Evolutionary conservation across 1,284 basidiomycete genomes (phyloP).

Genomic region (Cutaneotrichosporon dermatis): DNA sequence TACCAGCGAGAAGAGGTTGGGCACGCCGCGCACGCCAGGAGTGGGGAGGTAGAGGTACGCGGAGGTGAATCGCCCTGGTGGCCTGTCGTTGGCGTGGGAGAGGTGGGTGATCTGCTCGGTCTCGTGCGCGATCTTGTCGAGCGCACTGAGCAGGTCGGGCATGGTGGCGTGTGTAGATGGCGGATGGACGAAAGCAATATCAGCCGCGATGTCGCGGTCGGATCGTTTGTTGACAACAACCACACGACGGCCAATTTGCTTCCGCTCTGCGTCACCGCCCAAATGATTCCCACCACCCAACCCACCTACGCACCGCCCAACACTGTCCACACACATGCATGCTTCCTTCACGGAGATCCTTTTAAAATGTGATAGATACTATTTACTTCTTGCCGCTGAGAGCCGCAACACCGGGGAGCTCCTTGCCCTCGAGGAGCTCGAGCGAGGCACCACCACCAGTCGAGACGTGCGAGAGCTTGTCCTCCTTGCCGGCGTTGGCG

Average conservation of each 20-base stretch:
- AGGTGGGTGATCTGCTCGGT: conserved; percentile 34
- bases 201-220: too few species aligned
- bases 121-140: conserved; percentile 33
- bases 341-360: neutral
- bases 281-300: too few species aligned
- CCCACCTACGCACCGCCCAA: too few species aligned
- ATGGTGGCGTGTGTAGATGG: conserved; percentile 15
- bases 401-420: conserved; percentile 78
- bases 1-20: conserved; percentile 33
- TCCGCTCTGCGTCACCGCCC: too few species aligned
- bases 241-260: too few species aligned
- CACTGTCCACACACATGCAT: too few species aligned
- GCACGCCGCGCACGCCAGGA: neutral
- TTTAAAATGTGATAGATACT: neutral
- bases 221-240: conserved; percentile 16
- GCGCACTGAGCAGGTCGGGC: conserved; percentile 39
- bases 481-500: conserved; percentile 74
- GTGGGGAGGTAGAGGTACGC: conserved; percentile 33
- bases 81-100: conserved; percentile 27
- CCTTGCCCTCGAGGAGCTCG: conserved; percentile 95
- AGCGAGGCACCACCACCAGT: conserved; percentile 95
- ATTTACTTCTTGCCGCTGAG: conserved; percentile 61
- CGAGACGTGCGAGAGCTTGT: conserved; percentile 89
- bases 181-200: too few species aligned
- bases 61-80: conserved; percentile 37